A percentile compares a stretch with the other conserved stretches of the same genome.
Conservation (phyloP, 2,329 filamentous ascomycete species). For the Fusarium napiforme region DNA sequence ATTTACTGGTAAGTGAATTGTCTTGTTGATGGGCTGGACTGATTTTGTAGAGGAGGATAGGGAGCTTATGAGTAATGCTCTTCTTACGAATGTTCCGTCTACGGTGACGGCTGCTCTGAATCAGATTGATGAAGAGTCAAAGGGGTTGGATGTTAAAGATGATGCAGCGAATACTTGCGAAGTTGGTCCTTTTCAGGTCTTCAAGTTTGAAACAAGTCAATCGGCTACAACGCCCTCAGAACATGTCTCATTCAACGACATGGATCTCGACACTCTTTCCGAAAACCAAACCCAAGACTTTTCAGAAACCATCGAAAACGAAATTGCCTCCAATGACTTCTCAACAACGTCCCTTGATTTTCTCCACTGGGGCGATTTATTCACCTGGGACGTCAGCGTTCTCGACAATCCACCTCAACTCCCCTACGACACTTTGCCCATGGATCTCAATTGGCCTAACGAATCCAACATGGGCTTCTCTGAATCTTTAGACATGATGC, state of each 20-base stretch:
- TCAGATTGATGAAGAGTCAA: conserved; percentile 36
- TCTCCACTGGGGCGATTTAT: conserved; percentile 36
- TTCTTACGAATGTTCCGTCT: conserved; percentile 14
- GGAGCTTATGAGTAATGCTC: conserved; percentile 29
- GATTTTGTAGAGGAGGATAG: conserved; percentile 18
- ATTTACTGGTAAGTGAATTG: conserved; percentile 21
- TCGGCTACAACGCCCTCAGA: conserved; percentile 9
- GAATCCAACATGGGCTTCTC: conserved; percentile 17
- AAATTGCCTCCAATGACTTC: not conserved
- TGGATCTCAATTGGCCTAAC: conserved; percentile 20
- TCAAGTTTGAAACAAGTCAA: conserved; percentile 26
- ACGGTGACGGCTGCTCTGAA: conserved; percentile 33
- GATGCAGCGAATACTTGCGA: not conserved
- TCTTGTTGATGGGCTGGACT: not conserved
- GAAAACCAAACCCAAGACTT: conserved; percentile 8
- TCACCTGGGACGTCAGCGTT: conserved; percentile 37
- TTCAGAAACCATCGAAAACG: not conserved
- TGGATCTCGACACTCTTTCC: conserved; percentile 19
- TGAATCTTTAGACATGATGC: conserved; percentile 4
- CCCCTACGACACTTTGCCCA: conserved; percentile 7
- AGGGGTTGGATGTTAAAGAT: conserved; percentile 2
- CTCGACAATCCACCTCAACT: conserved; percentile 31
- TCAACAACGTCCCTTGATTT: conserved; percentile 18
- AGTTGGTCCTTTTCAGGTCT: conserved; percentile 34
- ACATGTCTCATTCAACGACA: conserved; percentile 13